A percentile compares a stretch with the other conserved stretches of the same genome.
These are phyloP conservation scores for Solanum appendiculatum DNA, from an alignment of 257 asterid genomes.

Conservation along the genomic window DNA sequence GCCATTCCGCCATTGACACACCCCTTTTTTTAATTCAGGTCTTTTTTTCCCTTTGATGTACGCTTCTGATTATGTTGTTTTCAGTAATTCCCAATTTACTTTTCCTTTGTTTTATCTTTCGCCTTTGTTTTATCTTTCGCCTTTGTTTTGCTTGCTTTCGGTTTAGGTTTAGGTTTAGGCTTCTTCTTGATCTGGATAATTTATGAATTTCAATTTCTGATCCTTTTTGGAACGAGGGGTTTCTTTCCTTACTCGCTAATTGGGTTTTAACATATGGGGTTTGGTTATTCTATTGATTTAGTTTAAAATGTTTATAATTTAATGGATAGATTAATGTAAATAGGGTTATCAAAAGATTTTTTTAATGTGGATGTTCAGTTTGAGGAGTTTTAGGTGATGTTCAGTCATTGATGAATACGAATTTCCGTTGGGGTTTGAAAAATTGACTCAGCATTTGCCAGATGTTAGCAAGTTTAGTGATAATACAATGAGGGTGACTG, in stretches of 20 bases:
- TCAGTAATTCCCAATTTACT: neutral
- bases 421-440: neutral
- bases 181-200: neutral
- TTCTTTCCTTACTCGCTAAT: neutral
- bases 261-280: neutral
- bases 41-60: neutral
- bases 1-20: constrained; percentile 15
- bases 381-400: neutral
- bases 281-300: neutral
- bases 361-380: neutral
- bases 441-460: neutral
- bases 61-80: neutral
- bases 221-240: neutral
- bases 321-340: neutral
- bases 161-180: neutral
- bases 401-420: neutral
- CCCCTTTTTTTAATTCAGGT: constrained; percentile 14
- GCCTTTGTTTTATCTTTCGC: neutral
- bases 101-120: neutral
- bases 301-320: neutral
- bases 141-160: neutral
- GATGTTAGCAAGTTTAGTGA: neutral
- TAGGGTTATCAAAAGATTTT: neutral
- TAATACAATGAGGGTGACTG: neutral
- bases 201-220: neutral